phyloP scores from a whole-genome alignment of 768 basidiomycete species.

The Dioszegia crocea region DNA sequence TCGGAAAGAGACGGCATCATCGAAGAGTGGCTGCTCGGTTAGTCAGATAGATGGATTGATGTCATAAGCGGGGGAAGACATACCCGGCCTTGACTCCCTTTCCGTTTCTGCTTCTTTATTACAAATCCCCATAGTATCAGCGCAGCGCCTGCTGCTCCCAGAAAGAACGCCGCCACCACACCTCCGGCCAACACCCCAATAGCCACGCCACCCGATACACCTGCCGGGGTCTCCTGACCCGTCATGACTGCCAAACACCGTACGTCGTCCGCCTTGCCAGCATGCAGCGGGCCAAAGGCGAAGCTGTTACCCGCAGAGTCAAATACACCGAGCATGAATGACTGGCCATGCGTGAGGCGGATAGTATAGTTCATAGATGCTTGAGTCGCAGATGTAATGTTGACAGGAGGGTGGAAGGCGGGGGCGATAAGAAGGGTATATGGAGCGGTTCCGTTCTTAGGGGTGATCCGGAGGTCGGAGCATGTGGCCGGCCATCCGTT shows the following conservation, averaged over 20 bases:
- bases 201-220: not conserved
- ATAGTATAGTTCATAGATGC: conserved; percentile 34
- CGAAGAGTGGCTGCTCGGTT: not conserved
- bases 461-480: conserved; percentile 34
- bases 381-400: conserved; percentile 25
- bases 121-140: conserved; percentile 11
- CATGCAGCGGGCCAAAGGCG: conserved; percentile 35
- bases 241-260: conserved; percentile 25
- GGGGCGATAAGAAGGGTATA: conserved; percentile 37
- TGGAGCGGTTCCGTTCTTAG: conserved; percentile 34
- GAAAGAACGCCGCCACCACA: conserved; percentile 19
- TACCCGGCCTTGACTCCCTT: not conserved
- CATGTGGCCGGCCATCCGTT: conserved; percentile 38
- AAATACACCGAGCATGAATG: conserved; percentile 33
- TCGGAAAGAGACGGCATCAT: not conserved
- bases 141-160: conserved; percentile 16
- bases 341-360: conserved; percentile 36
- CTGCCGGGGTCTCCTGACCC: conserved; percentile 11
- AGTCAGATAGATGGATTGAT: not conserved
- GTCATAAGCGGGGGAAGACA: not conserved
- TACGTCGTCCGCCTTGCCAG: conserved; percentile 20
- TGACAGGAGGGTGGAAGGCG: conserved; percentile 37
- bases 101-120: not conserved
- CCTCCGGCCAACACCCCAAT: conserved; percentile 21
- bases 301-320: conserved; percentile 30